A percentile compares a stretch with the other conserved stretches of the same genome.
phyloP scores from a whole-genome alignment of 306 rosid species.

The Vigna radiata region DNA sequence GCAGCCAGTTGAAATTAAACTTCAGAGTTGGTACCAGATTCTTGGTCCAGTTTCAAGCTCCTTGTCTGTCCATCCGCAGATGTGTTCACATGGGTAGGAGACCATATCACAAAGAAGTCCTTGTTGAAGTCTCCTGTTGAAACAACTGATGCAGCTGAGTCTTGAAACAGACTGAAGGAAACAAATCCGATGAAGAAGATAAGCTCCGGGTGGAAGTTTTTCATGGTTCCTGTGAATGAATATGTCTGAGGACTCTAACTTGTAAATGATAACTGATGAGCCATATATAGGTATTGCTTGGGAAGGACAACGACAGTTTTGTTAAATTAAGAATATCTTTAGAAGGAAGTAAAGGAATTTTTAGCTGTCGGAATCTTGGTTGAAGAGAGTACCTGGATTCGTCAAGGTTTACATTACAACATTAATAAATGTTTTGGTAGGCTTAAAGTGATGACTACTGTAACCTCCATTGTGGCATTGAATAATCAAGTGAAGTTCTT shows the following conservation, averaged over 20 bases:
- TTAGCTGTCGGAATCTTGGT: constrained; percentile 48
- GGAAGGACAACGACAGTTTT: constrained; percentile 35
- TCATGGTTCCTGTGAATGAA: constrained; percentile 53
- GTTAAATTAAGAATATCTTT: constrained; percentile 72
- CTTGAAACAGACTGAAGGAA: constrained; percentile 43
- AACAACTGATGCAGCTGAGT: constrained; percentile 64
- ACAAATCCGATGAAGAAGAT: constrained; percentile 51
- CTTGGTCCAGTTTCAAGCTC: constrained; percentile 81
- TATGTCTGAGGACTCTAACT: constrained; percentile 5
- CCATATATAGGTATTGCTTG: constrained; percentile 56
- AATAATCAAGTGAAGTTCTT: constrained; percentile 1
- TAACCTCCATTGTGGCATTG: not conserved
- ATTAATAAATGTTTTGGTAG: not conserved
- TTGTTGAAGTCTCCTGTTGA: constrained; percentile 85
- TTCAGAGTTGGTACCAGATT: constrained; percentile 63
- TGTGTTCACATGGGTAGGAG: constrained; percentile 84
- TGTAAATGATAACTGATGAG: constrained; percentile 33
- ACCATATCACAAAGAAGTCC: constrained; percentile 89
- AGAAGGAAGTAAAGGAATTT: constrained; percentile 64
- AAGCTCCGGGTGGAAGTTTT: constrained; percentile 34
- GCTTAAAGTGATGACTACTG: not conserved
- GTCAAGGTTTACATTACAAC: constrained; percentile 36
- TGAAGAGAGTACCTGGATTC: constrained; percentile 13
- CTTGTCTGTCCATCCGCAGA: constrained; percentile 72
- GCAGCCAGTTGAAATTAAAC: constrained; percentile 1